Percentiles rank a stretch among this genome's conserved stretches.
phyloP scores from a whole-genome alignment of 768 basidiomycete species.

The Boletellus sp. region DNA sequence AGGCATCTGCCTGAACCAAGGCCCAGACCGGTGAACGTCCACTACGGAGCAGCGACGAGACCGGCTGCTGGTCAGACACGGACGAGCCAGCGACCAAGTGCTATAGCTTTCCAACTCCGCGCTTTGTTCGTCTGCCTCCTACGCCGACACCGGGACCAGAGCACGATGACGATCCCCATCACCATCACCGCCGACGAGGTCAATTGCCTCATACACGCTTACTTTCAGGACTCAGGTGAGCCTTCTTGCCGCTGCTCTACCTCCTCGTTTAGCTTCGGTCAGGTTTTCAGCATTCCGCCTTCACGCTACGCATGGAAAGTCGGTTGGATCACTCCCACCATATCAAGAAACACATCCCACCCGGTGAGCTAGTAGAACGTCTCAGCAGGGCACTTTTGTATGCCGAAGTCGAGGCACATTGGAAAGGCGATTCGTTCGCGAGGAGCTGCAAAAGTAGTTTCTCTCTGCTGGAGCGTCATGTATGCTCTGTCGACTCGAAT shows the following conservation, averaged over 20 bases:
- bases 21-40: neutral
- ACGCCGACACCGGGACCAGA: neutral
- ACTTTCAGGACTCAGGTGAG: slow-evolving; percentile 77
- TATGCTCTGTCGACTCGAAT: slow-evolving; percentile 55
- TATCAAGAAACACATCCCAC: slow-evolving; percentile 68
- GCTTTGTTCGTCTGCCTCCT: neutral
- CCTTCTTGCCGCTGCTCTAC: neutral
- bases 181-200: slow-evolving; percentile 77
- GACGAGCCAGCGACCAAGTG: no score
- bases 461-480: slow-evolving; percentile 71
- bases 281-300: slow-evolving; percentile 84
- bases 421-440: slow-evolving; percentile 59
- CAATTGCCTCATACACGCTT: slow-evolving; percentile 82
- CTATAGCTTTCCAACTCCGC: slow-evolving; percentile 23
- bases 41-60: neutral
- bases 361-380: slow-evolving; percentile 79
- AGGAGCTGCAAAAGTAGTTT: slow-evolving; percentile 67
- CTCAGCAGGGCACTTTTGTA: slow-evolving; percentile 79
- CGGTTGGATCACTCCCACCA: slow-evolving; percentile 67
- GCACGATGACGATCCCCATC: slow-evolving; percentile 41
- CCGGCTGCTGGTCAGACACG: no score
- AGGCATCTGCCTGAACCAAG: no score
- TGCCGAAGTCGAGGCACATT: slow-evolving; percentile 80
- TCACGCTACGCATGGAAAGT: slow-evolving; percentile 71
- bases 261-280: slow-evolving; percentile 8